phyloP scores from a whole-genome alignment of 169 alveolate species.

The Eimeria necatrix region DNA sequence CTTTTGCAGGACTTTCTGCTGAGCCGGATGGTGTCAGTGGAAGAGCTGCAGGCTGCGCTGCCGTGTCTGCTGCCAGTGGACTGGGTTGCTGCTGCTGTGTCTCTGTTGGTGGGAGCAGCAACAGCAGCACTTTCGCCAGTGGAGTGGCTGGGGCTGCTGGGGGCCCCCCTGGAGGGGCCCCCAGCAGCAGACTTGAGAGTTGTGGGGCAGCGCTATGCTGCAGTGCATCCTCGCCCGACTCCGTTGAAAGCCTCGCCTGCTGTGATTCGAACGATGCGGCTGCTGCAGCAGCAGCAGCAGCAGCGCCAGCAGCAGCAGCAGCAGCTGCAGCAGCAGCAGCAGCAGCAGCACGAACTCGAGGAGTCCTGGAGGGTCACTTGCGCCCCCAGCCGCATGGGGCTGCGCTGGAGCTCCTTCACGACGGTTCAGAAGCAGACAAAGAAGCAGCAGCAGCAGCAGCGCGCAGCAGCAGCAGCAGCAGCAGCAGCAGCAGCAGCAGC shows the following conservation, averaged over 20 bases:
- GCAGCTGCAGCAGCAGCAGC: constrained; percentile 46
- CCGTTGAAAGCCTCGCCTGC: constrained; percentile 8
- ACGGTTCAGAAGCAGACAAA: background rate
- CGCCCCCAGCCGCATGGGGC: constrained; percentile 29
- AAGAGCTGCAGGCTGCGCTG: constrained; percentile 70
- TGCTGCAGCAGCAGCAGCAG: constrained; percentile 35
- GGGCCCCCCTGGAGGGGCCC: background rate
- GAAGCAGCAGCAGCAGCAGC: constrained; percentile 12
- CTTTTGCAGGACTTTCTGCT: constrained; percentile 46
- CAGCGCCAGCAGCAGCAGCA: constrained; percentile 11
- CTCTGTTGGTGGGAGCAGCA: constrained; percentile 22
- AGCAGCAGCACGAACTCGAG: constrained; percentile 1
- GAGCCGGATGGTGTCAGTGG: constrained; percentile 69
- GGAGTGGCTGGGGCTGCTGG: constrained; percentile 62
- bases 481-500: background rate
- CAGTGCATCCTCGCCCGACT: background rate
- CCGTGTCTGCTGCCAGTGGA: constrained; percentile 9
- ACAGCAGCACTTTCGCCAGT: constrained; percentile 43
- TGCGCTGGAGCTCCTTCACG: background rate
- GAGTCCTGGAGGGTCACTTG: constrained; percentile 11
- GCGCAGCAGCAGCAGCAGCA: constrained; percentile 2
- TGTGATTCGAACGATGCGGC: background rate
- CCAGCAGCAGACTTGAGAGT: background rate
- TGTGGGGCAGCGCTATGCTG: background rate
- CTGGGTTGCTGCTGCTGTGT: constrained; percentile 18